Base-by-base conservation (phyloP, 371 early-diverging fungal genomes). In the Mucor indicus region DNA sequence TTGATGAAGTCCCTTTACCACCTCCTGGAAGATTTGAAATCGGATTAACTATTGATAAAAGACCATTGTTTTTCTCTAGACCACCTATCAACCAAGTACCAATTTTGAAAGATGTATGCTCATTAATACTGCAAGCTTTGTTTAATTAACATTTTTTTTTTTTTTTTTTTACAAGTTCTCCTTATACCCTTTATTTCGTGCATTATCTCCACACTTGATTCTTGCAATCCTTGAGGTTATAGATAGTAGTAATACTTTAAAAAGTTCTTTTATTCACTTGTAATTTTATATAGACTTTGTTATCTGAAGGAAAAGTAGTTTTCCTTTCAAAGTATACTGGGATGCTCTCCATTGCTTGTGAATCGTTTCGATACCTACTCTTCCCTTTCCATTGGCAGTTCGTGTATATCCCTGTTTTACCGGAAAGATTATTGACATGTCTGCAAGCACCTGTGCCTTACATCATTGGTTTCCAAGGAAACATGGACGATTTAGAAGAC, bases 311-410 rank as follows among this genome's bases (percentile, higher is more conserved):
- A 35, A 89, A 87, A 51, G 80, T 92, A 12, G 55, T 92, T 11
- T 86, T 92, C 39, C 37, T 90, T 13, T 90, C 91, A 5, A 66
- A 79, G 4, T 76, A 83, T 50, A 55, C 75, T 10, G 79, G 83
- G 23, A 88, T 92, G 87, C 74, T 92, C 38, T 84, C 85, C 1
- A 50, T 84, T 5, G 89, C 85, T 3, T 74, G 81, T 43, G 90
- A 91, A 51, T 72, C 83, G 1, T 70, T 91, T 29, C 78, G 79
- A 5, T 75, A 84, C 33, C 64, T 90, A 6, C 55, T 90, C 20
- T 92, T 85, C 51, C 92, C 92, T 1, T 66, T 92, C 19, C 79
- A 79, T 38, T 91, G 91, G 91, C 89, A 87, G 46, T 86, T 88
- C 50, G 87, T 89, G 3, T 81, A 83, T 43, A 89, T 92, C 32